Percentiles rank a stretch among this genome's conserved stretches.
Conservation (phyloP, 2,329 filamentous ascomycete genomes). For the Cryphonectria naterciae region DNA sequence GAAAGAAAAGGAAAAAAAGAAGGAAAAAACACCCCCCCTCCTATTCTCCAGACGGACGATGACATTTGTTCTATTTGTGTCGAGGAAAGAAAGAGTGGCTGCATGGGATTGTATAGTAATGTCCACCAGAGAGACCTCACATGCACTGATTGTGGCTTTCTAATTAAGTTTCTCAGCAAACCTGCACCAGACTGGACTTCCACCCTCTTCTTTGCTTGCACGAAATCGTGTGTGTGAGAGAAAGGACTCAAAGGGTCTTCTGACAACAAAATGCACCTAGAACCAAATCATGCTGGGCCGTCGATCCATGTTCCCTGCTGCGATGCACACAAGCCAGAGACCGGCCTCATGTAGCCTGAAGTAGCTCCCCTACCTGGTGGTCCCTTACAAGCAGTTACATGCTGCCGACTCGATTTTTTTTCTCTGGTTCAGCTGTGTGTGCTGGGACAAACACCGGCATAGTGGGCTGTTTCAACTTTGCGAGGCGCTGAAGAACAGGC, state of each 20-base stretch:
- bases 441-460: neutral
- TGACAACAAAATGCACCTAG: constrained; percentile 17
- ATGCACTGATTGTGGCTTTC: neutral
- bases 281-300: constrained; percentile 22
- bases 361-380: constrained; percentile 3
- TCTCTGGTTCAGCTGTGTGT: constrained; percentile 11
- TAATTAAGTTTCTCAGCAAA: neutral
- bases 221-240: neutral
- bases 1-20: neutral
- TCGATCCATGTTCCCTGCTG: constrained; percentile 23
- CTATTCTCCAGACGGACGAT: neutral
- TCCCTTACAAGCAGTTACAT: neutral
- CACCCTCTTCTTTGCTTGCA: neutral
- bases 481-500: constrained; percentile 13
- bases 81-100: neutral
- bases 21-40: neutral
- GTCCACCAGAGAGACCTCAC: neutral
- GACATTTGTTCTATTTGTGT: neutral
- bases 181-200: neutral
- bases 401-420: neutral
- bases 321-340: neutral
- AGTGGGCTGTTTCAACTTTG: neutral
- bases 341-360: constrained; percentile 18
- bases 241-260: constrained; percentile 21
- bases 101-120: neutral